A percentile compares a stretch with the other conserved stretches of the same genome.
These are phyloP conservation scores for Suzukiozyma palmioleophila DNA, from an alignment of 1,139 yeast species.

Conservation along the genomic window DNA sequence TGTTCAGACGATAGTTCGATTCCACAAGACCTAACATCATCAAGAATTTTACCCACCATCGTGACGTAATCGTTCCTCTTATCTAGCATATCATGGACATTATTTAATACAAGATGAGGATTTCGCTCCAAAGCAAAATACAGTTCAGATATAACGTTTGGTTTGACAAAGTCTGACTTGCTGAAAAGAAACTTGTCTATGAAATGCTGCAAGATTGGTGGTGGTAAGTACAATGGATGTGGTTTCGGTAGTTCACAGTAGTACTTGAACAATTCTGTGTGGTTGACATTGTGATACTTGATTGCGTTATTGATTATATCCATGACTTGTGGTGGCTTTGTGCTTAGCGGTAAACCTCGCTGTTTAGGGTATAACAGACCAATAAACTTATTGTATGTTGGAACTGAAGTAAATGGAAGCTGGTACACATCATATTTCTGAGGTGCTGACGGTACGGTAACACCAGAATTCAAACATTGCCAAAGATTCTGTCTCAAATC, in stretches of 20 bases:
- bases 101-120: neutral
- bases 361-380: constrained; percentile 31
- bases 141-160: neutral
- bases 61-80: constrained; percentile 17
- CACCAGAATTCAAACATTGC: neutral
- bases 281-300: constrained; percentile 20
- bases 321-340: constrained; percentile 5
- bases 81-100: constrained; percentile 15
- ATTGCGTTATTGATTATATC: constrained; percentile 9
- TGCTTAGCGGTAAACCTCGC: constrained; percentile 8
- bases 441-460: constrained; percentile 9
- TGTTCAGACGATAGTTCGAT: constrained; percentile 29
- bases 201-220: constrained; percentile 36
- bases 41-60: constrained; percentile 20
- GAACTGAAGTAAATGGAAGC: neutral
- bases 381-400: constrained; percentile 18
- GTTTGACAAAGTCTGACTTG: constrained; percentile 3
- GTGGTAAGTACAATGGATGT: constrained; percentile 26
- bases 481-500: neutral
- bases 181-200: constrained; percentile 21
- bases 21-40: constrained; percentile 22
- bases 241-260: constrained; percentile 35
- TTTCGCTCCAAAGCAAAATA: neutral
- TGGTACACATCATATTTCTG: neutral
- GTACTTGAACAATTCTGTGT: constrained; percentile 23